Conservation (phyloP, 495 filamentous ascomycete species). For the Podospora pseudocomata region DNA sequence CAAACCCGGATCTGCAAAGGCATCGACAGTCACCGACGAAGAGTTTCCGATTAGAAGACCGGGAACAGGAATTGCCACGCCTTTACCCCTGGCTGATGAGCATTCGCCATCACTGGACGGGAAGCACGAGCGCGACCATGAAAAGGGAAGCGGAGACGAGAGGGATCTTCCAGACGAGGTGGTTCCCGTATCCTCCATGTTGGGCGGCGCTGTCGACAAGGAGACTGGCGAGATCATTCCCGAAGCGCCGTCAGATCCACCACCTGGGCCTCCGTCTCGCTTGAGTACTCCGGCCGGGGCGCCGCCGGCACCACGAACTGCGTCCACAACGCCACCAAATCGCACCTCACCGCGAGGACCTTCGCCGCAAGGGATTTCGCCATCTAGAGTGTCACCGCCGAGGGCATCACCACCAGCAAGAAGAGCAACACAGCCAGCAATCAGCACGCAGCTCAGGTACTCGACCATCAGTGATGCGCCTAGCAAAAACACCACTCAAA, state of each 20-base stretch:
- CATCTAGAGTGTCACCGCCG: constrained; percentile 19
- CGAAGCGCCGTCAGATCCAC: constrained; percentile 25
- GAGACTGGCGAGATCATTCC: constrained; percentile 13
- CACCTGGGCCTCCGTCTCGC: constrained; percentile 22
- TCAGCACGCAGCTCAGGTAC: constrained; percentile 35
- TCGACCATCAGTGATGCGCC: constrained; percentile 39
- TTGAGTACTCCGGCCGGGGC: constrained; percentile 11
- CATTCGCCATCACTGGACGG: constrained; percentile 27
- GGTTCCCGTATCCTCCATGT: background rate
- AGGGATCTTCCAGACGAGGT: constrained; percentile 1
- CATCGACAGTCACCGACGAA: constrained; percentile 31
- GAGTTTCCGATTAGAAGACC: constrained; percentile 42
- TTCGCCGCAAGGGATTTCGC: constrained; percentile 22
- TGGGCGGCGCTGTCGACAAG: background rate
- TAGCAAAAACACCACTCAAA: constrained; percentile 32
- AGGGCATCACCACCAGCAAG: constrained; percentile 18
- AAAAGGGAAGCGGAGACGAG: background rate
- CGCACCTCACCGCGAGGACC: constrained; percentile 17
- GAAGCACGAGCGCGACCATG: background rate
- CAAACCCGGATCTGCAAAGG: constrained; percentile 35
- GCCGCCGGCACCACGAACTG: constrained; percentile 21
- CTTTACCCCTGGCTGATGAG: constrained; percentile 24
- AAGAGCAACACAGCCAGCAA: constrained; percentile 35
- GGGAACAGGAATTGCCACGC: constrained; percentile 36
- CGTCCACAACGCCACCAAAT: constrained; percentile 27